Evolutionary conservation across 1,139 yeast genomes (phyloP), one percentile per base, ranked within the genome.

Genomic region (Petasospora fabianii): DNA sequence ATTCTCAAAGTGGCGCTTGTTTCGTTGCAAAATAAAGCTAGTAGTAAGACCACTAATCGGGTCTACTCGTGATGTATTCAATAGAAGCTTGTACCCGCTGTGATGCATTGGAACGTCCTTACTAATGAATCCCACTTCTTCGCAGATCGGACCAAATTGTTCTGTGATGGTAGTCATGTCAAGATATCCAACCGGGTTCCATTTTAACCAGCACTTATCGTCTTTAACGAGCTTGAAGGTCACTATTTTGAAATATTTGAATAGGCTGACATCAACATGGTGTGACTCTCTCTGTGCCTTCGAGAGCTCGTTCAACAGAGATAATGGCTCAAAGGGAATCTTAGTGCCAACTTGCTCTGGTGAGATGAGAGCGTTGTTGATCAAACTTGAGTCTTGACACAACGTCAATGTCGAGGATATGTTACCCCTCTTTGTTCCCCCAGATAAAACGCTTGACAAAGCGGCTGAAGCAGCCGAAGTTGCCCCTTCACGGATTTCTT

Each of bases 121-220:
- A 8, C 34, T 28, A 4, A 42, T 20, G 18, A 39, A 38, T 1
- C 49, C 53, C 27, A 49, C 41, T 27, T 53, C 40, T 22, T 50
- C 49, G 12, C 41, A 2, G 38, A 35, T 12, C 27, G 32, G 4
- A 29, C 19, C n/a, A 33, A 27, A 27, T 32, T 21, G 13, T 27
- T 28, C n/a, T 2, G 32, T 19, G 4, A 24, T 5, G 15, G 3
- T 4, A 10, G 15, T 18, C 27, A 37, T 47, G 35, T 51, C 53
- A 6, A 53, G 39, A 27, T 53, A 49, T 0, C 55, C 54, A 35
- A 32, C 45, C 5, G 48, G 30, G 10, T 30, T 30, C 56, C 55
- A 51, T 8, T 11, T 24, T 27, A 46, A 39, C 4, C 18, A n/a
- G 8, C 42, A 30, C n/a, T 18, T 14, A 4, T 22, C 6, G 10